Percentiles rank a stretch among this genome's conserved stretches.
Conservation (phyloP, 2,329 filamentous ascomycete genomes). For the Diaporthe capsici region DNA sequence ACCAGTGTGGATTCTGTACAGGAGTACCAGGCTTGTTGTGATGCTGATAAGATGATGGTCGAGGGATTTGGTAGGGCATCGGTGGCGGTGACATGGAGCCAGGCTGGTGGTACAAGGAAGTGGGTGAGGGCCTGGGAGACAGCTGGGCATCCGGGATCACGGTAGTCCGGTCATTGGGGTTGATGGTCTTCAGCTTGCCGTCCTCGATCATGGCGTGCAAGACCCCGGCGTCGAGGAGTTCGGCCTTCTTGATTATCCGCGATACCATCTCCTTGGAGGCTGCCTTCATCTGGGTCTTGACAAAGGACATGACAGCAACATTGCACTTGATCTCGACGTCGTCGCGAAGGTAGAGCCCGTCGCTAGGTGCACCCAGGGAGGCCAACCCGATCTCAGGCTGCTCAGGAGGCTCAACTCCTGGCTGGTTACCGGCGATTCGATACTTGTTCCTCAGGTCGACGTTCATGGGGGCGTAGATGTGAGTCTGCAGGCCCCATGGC, state of each 20-base stretch:
- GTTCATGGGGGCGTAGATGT: conserved; percentile 77
- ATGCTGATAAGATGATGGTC: conserved; percentile 54
- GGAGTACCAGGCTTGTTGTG: conserved; percentile 51
- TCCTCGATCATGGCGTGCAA: conserved; percentile 78
- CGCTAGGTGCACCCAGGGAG: conserved; percentile 71
- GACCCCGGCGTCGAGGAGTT: conserved; percentile 75
- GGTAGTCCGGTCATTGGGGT: conserved; percentile 65
- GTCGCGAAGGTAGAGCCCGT: conserved; percentile 77
- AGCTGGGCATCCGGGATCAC: conserved; percentile 33
- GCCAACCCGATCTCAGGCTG: conserved; percentile 71
- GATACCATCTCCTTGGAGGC: conserved; percentile 78
- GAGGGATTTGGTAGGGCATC: conserved; percentile 56
- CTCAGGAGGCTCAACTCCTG: conserved; percentile 74
- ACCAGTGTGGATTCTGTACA: conserved; percentile 44
- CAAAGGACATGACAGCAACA: conserved; percentile 73
- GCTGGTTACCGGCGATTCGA: conserved; percentile 77
- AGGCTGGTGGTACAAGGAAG: conserved; percentile 18
- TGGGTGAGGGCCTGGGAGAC: conserved; percentile 27
- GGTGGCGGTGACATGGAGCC: conserved; percentile 35
- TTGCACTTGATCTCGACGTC: conserved; percentile 81
- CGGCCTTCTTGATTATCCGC: conserved; percentile 79
- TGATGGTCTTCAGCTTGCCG: conserved; percentile 71
- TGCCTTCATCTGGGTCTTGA: conserved; percentile 76
- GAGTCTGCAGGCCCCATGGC: conserved; percentile 79
- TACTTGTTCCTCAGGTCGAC: conserved; percentile 79